Percentiles rank a stretch among this genome's conserved stretches.
These are phyloP conservation scores for Scolecobasidium constrictum DNA, from an alignment of 2,329 filamentous ascomycete genomes.

Conservation along the genomic window DNA sequence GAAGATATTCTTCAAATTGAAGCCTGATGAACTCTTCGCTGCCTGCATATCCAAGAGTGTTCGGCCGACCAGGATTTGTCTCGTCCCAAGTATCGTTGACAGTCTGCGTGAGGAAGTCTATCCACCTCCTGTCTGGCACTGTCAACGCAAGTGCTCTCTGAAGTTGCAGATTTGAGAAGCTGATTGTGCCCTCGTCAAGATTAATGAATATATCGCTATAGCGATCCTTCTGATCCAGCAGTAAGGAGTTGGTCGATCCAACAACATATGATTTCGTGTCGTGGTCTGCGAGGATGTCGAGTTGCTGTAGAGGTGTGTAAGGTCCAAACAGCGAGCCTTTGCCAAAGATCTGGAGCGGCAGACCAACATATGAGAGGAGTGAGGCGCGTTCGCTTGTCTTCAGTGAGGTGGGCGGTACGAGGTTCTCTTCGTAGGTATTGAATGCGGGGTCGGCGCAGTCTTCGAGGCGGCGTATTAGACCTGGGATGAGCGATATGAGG, in stretches of 20 bases:
- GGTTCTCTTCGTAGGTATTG: conserved; percentile 65
- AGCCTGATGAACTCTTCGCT: conserved; percentile 96
- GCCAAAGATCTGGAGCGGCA: conserved; percentile 90
- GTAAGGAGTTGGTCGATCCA: conserved; percentile 87
- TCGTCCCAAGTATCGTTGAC: conserved; percentile 98
- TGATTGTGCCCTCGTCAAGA: conserved; percentile 79
- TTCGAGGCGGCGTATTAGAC: conserved; percentile 80
- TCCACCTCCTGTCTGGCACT: conserved; percentile 84
- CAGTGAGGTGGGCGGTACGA: conserved; percentile 70
- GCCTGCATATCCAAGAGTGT: conserved; percentile 85
- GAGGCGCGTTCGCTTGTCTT: conserved; percentile 87
- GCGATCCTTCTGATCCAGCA: conserved; percentile 86
- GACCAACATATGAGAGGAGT: conserved; percentile 83
- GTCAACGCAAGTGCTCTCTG: conserved; percentile 67
- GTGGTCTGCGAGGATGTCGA: conserved; percentile 85
- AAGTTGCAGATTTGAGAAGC: conserved; percentile 70
- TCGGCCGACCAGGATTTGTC: conserved; percentile 76
- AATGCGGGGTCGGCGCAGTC: conserved; percentile 93
- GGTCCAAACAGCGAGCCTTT: conserved; percentile 93
- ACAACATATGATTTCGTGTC: conserved; percentile 97
- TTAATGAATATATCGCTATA: conserved; percentile 97
- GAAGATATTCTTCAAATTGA: conserved; percentile 93
- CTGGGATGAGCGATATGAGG: conserved; percentile 87
- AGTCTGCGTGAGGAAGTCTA: conserved; percentile 86
- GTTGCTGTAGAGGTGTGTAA: conserved; percentile 90